These are phyloP conservation scores for Trifolium dubium DNA, from an alignment of 306 rosid species.

Conservation along the genomic window DNA sequence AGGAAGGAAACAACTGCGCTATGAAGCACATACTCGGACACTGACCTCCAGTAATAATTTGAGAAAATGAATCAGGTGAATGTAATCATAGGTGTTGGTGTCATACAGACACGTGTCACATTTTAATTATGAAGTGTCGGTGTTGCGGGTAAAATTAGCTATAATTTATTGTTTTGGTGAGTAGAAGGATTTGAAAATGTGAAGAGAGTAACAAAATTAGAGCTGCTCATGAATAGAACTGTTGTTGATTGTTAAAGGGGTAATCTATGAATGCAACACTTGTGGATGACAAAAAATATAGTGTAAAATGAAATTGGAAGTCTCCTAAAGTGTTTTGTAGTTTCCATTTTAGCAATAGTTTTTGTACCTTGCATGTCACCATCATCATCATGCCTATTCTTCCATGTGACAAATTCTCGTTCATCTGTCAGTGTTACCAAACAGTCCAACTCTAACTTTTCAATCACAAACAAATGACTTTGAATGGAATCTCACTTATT, in stretches of 20 bases:
- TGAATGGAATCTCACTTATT: neutral
- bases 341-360: neutral
- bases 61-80: too few relatives aligned
- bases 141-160: too few relatives aligned
- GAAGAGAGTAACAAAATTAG: neutral
- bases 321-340: neutral
- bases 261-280: neutral
- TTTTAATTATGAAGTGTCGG: too few relatives aligned
- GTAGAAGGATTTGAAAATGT: neutral
- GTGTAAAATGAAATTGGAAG: neutral
- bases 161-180: too few relatives aligned
- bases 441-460: conserved; percentile 30
- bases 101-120: too few relatives aligned
- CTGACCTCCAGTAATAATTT: too few relatives aligned
- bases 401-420: neutral
- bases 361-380: neutral
- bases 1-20: neutral
- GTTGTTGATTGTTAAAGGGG: neutral
- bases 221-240: neutral
- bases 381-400: neutral
- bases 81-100: too few relatives aligned
- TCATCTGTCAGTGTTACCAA: conserved; percentile 17
- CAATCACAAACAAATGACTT: neutral
- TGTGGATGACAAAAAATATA: neutral
- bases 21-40: neutral